Evolutionary conservation across 2,329 filamentous ascomycete species (phyloP).

Genomic region (Verticillium alfalfae): DNA sequence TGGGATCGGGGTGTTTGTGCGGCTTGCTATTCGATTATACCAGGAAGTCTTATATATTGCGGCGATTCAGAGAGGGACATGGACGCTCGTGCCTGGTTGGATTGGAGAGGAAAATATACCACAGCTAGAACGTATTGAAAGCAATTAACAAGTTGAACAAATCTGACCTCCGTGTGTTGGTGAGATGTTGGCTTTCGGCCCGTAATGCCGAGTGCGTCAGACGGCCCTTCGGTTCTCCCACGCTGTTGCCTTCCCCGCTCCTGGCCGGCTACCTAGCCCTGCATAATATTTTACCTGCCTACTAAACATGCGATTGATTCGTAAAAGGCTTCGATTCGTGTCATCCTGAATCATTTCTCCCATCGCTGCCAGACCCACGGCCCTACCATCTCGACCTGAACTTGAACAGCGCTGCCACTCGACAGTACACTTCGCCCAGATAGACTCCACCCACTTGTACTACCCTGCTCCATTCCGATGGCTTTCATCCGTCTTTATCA

Average conservation of each 20-base stretch:
- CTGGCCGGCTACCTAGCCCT: not conserved
- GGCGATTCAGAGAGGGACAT: not conserved
- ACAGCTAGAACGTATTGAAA: slow-evolving; percentile 4
- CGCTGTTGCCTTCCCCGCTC: not conserved
- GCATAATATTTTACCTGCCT: too few relatives aligned
- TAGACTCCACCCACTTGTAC: too few relatives aligned
- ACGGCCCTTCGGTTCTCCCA: not conserved
- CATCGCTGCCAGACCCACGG: too few relatives aligned
- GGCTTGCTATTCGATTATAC: slow-evolving; percentile 4
- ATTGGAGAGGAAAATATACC: slow-evolving; percentile 6
- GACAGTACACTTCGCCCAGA: too few relatives aligned
- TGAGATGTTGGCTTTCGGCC: not conserved
- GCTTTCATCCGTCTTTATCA: slow-evolving; percentile 38
- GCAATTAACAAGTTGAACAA: slow-evolving; percentile 2
- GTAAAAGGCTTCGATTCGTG: too few relatives aligned
- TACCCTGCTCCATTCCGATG: not conserved
- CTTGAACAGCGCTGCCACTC: too few relatives aligned
- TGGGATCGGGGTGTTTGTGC: not conserved
- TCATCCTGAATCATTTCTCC: too few relatives aligned
- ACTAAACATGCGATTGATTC: too few relatives aligned
- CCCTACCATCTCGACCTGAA: too few relatives aligned
- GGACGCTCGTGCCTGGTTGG: not conserved
- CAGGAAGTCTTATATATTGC: slow-evolving; percentile 3
- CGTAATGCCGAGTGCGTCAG: not conserved
- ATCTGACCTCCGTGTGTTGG: not conserved